A percentile compares a stretch with the other conserved stretches of the same genome.
These are phyloP conservation scores for Backusella australiensis DNA, from an alignment of 192 early-diverging fungal species.

Conservation along the genomic window DNA sequence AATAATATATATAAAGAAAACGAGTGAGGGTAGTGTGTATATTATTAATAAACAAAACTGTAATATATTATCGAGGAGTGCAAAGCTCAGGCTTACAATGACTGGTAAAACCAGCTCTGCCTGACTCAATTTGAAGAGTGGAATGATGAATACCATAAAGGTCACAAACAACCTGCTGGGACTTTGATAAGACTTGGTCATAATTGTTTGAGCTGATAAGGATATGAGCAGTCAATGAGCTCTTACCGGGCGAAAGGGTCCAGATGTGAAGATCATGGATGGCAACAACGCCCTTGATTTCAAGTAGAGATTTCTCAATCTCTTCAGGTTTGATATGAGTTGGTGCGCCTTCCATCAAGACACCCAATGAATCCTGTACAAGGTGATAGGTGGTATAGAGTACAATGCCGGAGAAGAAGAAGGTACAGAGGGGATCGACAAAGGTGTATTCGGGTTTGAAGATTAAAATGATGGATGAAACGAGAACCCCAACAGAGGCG, in stretches of 20 bases:
- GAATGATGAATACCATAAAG: constrained; percentile 54
- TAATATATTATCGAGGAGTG: background rate
- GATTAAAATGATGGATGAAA: constrained; percentile 67
- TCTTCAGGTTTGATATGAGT: constrained; percentile 46
- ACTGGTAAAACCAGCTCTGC: constrained; percentile 38
- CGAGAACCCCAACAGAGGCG: constrained; percentile 72
- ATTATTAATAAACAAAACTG: background rate
- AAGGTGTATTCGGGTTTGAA: constrained; percentile 55
- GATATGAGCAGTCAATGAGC: constrained; percentile 36
- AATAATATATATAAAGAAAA: background rate
- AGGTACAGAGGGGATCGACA: constrained; percentile 82
- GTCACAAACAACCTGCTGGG: constrained; percentile 50
- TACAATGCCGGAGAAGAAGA: constrained; percentile 76
- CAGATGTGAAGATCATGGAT: constrained; percentile 60
- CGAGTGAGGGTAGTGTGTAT: background rate
- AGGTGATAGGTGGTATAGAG: constrained; percentile 68
- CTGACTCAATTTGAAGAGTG: constrained; percentile 51
- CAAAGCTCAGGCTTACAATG: constrained; percentile 52
- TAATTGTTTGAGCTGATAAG: constrained; percentile 25
- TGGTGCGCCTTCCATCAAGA: constrained; percentile 78
- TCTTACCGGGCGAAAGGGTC: constrained; percentile 53
- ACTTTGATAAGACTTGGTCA: constrained; percentile 44
- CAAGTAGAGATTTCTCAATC: constrained; percentile 37
- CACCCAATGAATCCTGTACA: constrained; percentile 58
- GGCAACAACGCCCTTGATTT: constrained; percentile 46